Evolutionary conservation across 371 early-diverging fungal genomes (phyloP).

Genomic region (Umbelopsis sp.): DNA sequence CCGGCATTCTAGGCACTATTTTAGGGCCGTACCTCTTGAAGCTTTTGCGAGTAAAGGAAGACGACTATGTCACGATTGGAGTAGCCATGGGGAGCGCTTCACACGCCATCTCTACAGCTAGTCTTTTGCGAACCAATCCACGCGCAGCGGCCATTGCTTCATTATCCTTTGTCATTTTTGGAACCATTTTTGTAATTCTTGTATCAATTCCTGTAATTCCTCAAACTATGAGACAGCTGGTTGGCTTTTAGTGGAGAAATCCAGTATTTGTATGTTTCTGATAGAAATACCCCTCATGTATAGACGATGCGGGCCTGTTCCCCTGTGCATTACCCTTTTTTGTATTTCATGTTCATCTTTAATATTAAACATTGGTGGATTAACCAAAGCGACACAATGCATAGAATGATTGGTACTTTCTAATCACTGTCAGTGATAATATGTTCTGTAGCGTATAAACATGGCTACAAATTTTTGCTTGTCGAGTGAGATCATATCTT

Average conservation of each 20-base stretch:
- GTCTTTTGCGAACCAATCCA: constrained; percentile 30
- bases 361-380: no score
- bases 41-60: constrained; percentile 30
- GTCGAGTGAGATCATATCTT: no score
- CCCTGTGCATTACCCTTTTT: no score
- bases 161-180: constrained; percentile 38
- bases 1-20: constrained; percentile 36
- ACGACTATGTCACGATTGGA: constrained; percentile 41
- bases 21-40: constrained; percentile 28
- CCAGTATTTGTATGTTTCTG: no score
- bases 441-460: no score
- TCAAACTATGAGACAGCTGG: neutral
- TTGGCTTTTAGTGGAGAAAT: neutral
- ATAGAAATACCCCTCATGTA: no score
- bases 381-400: no score
- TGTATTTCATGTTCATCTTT: no score
- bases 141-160: constrained; percentile 37
- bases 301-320: no score
- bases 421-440: no score
- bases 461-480: no score
- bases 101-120: constrained; percentile 40
- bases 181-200: constrained; percentile 33
- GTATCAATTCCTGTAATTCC: constrained; percentile 30
- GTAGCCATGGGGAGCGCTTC: constrained; percentile 39
- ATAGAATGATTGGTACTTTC: no score